Evolutionary conservation across 2,329 filamentous ascomycete species (phyloP), one percentile per base, ranked within the genome.

Genomic region (Raffaelea arxii): DNA sequence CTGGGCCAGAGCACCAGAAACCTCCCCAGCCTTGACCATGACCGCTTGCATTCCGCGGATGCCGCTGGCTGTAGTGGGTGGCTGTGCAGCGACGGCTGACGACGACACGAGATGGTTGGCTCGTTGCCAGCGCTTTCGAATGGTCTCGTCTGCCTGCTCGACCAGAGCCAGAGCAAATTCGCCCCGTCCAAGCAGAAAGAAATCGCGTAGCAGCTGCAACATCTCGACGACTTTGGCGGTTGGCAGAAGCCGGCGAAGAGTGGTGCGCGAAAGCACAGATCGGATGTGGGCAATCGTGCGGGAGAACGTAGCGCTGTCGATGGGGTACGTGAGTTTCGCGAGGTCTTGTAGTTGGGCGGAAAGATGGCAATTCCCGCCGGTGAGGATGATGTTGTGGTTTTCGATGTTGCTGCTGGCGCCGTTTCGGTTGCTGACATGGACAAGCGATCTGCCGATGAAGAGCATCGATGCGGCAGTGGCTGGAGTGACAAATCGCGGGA

Each of bases 141-240:
- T 75, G 54, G 81, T 84, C 46, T 84, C 78, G 54, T 96, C 88
- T 1, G 91, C 88, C 65, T 96, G 86, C 30, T 83, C 78, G 1
- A 94, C 87, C 23, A 98, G 66, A 0, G 85, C 83, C 65, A 92
- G 81, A 19, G 90, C 88, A 61, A 98, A 98, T 61, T 97, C 92
- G 44, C 91, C 91, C 27, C 87, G 78, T 1, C 85, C 84, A 1
- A 98, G 73, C 3, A 98, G 74, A 54, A 96, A 87, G 64, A 94
- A 96, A 47, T 92, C 82, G 41, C 90, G 77, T 1, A 96, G 71
- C 9, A 96, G 71, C 24, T 80, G 78, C 14, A 97, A 69, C 43
- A 86, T 79, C 53, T 92, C 83, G 6, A 87, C 68, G 4, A 95
- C 88, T 55, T 79, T 84, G 11, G 77, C 72, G 6, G 89, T 68